Percentiles rank a stretch among this genome's conserved stretches.
Evolutionary conservation across 208 protist genomes (phyloP).

Genomic region (Leishmania gerbilli): DNA sequence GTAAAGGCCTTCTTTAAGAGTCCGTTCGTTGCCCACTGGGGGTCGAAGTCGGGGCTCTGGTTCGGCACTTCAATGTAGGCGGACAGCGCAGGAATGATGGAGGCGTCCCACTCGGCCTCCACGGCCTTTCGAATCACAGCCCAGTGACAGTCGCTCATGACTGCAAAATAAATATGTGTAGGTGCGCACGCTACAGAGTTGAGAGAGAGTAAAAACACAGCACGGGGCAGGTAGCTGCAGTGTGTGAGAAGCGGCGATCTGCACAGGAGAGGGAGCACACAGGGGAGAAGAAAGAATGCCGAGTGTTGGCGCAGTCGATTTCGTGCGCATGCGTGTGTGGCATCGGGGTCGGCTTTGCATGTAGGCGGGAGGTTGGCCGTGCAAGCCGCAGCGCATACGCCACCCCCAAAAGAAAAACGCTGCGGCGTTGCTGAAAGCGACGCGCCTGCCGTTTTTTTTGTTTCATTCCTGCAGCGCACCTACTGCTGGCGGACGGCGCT

Average conservation of each 20-base stretch:
- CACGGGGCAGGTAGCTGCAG: neutral
- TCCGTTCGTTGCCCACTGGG: conserved; percentile 88
- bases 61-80: conserved; percentile 95
- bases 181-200: neutral
- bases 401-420: neutral
- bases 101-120: conserved; percentile 83
- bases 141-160: conserved; percentile 48
- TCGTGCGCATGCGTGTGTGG: conserved; percentile 14
- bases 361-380: neutral
- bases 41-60: conserved; percentile 93
- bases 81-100: conserved; percentile 81
- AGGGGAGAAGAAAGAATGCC: neutral
- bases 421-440: neutral
- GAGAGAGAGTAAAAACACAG: neutral
- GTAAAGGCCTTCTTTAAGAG: conserved; percentile 87
- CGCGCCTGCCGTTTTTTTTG: neutral
- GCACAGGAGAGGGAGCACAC: neutral
- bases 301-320: neutral
- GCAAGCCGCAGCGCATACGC: neutral
- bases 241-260: neutral
- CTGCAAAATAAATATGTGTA: neutral
- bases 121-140: conserved; percentile 49
- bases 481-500: neutral
- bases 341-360: neutral
- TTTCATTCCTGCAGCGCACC: neutral